phyloP scores from a whole-genome alignment of 2,329 filamentous ascomycete genomes.

The Podosphaera leucotricha region DNA sequence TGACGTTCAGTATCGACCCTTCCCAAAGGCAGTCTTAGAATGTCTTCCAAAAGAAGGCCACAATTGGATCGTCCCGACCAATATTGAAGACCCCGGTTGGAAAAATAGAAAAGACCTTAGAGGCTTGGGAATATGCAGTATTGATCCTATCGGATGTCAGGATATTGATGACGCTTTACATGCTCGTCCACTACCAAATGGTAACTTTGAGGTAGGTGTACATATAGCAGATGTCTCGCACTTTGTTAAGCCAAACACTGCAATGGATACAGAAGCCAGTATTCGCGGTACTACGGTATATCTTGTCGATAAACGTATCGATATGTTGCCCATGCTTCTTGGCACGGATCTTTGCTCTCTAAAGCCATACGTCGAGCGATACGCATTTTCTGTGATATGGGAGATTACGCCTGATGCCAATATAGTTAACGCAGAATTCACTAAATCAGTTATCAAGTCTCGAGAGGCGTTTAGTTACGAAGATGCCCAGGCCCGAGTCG shows the following conservation, averaged over 20 bases:
- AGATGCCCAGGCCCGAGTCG: slow-evolving; percentile 79
- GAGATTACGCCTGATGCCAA: slow-evolving; percentile 71
- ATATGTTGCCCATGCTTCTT: slow-evolving; percentile 93
- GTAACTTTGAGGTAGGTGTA: slow-evolving; percentile 87
- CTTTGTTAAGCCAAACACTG: slow-evolving; percentile 89
- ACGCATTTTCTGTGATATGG: slow-evolving; percentile 69
- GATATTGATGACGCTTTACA: slow-evolving; percentile 97
- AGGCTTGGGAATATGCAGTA: slow-evolving; percentile 79
- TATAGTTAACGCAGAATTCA: slow-evolving; percentile 67
- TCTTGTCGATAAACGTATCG: slow-evolving; percentile 94
- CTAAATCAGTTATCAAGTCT: slow-evolving; percentile 93
- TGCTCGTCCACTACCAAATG: slow-evolving; percentile 62
- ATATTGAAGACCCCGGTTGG: slow-evolving; percentile 65
- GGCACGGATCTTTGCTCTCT: slow-evolving; percentile 91
- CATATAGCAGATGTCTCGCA: slow-evolving; percentile 99
- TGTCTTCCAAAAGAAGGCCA: slow-evolving; percentile 82
- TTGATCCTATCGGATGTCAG: slow-evolving; percentile 86
- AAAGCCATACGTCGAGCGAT: slow-evolving; percentile 92
- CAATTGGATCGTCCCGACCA: slow-evolving; percentile 75
- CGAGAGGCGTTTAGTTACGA: slow-evolving; percentile 96
- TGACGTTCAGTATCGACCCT: slow-evolving; percentile 93
- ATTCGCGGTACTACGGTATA: slow-evolving; percentile 92
- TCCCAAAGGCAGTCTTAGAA: slow-evolving; percentile 85
- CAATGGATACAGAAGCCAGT: slow-evolving; percentile 91
- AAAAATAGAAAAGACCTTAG: slow-evolving; percentile 62